Percentiles rank a stretch among this genome's conserved stretches.
Evolutionary conservation across 495 filamentous ascomycete genomes (phyloP).

Genomic region (Penicillium odoratum): DNA sequence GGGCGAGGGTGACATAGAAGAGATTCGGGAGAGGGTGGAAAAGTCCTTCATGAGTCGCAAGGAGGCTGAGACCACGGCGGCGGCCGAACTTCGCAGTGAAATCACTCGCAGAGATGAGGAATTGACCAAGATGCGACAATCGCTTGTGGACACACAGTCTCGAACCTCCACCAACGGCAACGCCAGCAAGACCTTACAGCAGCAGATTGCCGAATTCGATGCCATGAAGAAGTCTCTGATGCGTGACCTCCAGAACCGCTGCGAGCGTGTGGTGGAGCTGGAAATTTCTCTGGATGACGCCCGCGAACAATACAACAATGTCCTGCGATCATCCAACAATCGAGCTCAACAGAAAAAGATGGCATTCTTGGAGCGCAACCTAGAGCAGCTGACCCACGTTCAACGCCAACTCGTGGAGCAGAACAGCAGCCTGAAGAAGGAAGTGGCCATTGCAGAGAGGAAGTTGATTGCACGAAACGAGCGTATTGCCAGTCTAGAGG

Average conservation of each 20-base stretch:
- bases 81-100: slow-evolving; percentile 71
- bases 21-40: slow-evolving; percentile 76
- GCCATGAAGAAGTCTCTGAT: slow-evolving; percentile 99
- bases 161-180: slow-evolving; percentile 62
- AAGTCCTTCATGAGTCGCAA: slow-evolving; percentile 72
- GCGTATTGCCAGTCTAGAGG: slow-evolving; percentile 89
- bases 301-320: slow-evolving; percentile 97
- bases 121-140: slow-evolving; percentile 69
- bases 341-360: slow-evolving; percentile 99
- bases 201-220: slow-evolving; percentile 97
- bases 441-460: slow-evolving; percentile 96
- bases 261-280: slow-evolving; percentile 95
- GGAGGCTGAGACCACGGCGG: slow-evolving; percentile 65
- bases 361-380: slow-evolving; percentile 97
- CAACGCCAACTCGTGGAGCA: slow-evolving; percentile 97
- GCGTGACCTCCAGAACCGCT: slow-evolving; percentile 97
- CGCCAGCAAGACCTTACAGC: slow-evolving; percentile 91
- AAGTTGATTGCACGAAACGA: slow-evolving; percentile 96
- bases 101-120: slow-evolving; percentile 71
- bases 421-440: slow-evolving; percentile 94
- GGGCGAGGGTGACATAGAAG: slow-evolving; percentile 72
- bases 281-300: slow-evolving; percentile 97
- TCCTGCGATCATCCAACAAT: slow-evolving; percentile 92
- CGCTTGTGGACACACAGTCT: slow-evolving; percentile 72
- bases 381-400: slow-evolving; percentile 95